A percentile compares a stretch with the other conserved stretches of the same genome.
phyloP scores from a whole-genome alignment of 306 rosid genomes.

The Fagus sylvatica region DNA sequence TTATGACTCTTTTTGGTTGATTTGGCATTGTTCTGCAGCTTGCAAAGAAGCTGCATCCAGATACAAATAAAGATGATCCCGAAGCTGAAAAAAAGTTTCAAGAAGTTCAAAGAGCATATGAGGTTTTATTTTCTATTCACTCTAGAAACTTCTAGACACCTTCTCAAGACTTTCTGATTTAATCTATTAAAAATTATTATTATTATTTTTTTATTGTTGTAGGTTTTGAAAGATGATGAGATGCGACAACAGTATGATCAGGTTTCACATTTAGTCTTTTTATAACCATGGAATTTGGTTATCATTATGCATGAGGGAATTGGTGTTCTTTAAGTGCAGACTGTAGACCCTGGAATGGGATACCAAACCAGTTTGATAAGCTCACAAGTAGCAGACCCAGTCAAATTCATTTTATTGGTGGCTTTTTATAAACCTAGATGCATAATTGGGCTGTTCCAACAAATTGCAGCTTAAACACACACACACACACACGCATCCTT shows the following conservation, averaged over 20 bases:
- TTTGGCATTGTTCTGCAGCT: constrained; percentile 49
- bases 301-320: too few species aligned
- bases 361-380: too few species aligned
- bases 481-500: too few species aligned
- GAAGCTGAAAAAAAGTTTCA: constrained; percentile 96
- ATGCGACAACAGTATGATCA: constrained; percentile 77
- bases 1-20: background rate
- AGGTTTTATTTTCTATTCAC: constrained; percentile 46
- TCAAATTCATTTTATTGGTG: too few species aligned
- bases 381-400: too few species aligned
- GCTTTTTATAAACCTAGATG: too few species aligned
- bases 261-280: constrained; percentile 43
- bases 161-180: background rate
- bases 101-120: constrained; percentile 87
- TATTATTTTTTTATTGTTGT: constrained; percentile 24
- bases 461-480: too few species aligned
- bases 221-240: constrained; percentile 87
- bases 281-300: too few species aligned
- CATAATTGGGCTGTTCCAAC: too few species aligned
- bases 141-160: constrained; percentile 4
- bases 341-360: too few species aligned
- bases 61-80: constrained; percentile 86
- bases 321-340: too few species aligned
- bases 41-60: constrained; percentile 97
- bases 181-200: too few species aligned